Evolutionary conservation across 2,329 filamentous ascomycete species (phyloP).

Genomic region (Talaromyces sp.): DNA sequence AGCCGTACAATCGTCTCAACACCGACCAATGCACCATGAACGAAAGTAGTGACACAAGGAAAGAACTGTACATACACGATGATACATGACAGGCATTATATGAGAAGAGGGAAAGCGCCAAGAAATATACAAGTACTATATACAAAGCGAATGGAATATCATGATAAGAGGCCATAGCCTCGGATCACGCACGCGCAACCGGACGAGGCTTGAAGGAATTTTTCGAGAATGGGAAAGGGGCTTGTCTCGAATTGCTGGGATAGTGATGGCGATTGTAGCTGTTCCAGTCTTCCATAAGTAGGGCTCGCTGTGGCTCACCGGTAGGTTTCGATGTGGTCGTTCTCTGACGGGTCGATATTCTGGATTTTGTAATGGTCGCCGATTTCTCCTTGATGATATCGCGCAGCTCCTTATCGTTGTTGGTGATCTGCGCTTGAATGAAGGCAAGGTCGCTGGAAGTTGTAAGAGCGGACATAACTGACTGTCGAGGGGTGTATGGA

Average conservation of each 20-base stretch:
- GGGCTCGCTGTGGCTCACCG: conserved; percentile 42
- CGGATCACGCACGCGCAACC: conserved; percentile 12
- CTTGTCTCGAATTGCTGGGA: conserved; percentile 29
- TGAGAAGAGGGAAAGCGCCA: background rate
- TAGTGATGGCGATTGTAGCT: conserved; percentile 11
- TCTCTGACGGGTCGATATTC: conserved; percentile 21
- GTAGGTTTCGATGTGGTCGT: conserved; percentile 28
- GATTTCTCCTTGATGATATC: conserved; percentile 64
- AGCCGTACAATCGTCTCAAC: conserved; percentile 14
- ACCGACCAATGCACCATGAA: conserved; percentile 19
- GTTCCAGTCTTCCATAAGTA: conserved; percentile 42
- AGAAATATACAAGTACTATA: background rate
- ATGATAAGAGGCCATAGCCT: background rate
- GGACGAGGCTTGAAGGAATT: conserved; percentile 33
- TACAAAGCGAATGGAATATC: conserved; percentile 17
- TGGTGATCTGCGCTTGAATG: conserved; percentile 79
- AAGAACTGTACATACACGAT: conserved; percentile 14
- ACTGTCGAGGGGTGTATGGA: conserved; percentile 64
- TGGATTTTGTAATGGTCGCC: conserved; percentile 29
- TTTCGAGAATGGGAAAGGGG: conserved; percentile 31
- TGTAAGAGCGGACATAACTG: conserved; percentile 73
- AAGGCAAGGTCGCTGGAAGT: conserved; percentile 57
- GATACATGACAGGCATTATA: conserved; percentile 1
- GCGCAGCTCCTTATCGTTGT: conserved; percentile 67
- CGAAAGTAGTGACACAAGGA: background rate